Percentiles rank a stretch among this genome's conserved stretches.
Conservation (phyloP, 306 rosid genomes). For the Pyrus pyrifolia region DNA sequence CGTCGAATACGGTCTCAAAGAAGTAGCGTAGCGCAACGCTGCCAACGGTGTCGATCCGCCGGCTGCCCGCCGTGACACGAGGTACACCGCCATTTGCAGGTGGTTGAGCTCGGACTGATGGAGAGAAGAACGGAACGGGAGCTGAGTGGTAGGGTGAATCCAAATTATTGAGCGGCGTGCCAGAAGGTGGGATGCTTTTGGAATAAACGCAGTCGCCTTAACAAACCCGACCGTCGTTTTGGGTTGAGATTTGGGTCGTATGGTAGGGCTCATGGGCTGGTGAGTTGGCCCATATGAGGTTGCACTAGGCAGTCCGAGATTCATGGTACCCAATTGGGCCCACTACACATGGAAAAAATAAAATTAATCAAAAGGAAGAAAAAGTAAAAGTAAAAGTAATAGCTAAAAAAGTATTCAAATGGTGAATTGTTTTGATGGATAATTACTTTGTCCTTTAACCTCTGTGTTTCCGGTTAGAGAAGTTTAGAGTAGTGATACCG, state of each 20-base stretch:
- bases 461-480: no score
- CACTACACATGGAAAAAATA: neutral
- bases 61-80: constrained; percentile 52
- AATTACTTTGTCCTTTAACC: no score
- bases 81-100: constrained; percentile 43
- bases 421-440: neutral
- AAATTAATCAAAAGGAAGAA: neutral
- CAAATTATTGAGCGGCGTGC: neutral
- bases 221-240: neutral
- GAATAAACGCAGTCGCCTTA: neutral
- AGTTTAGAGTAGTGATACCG: no score
- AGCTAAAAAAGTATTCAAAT: neutral
- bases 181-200: neutral
- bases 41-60: constrained; percentile 30
- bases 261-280: neutral
- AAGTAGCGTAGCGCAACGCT: constrained; percentile 35
- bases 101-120: neutral
- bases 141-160: neutral
- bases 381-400: neutral
- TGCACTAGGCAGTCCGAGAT: neutral
- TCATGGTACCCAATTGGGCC: neutral
- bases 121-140: neutral
- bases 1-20: constrained; percentile 50
- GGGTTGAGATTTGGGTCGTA: neutral
- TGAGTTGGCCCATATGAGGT: neutral